A percentile compares a stretch with the other conserved stretches of the same genome.
phyloP scores from a whole-genome alignment of 305 asterid genomes.

The Fraxinus greggii region DNA sequence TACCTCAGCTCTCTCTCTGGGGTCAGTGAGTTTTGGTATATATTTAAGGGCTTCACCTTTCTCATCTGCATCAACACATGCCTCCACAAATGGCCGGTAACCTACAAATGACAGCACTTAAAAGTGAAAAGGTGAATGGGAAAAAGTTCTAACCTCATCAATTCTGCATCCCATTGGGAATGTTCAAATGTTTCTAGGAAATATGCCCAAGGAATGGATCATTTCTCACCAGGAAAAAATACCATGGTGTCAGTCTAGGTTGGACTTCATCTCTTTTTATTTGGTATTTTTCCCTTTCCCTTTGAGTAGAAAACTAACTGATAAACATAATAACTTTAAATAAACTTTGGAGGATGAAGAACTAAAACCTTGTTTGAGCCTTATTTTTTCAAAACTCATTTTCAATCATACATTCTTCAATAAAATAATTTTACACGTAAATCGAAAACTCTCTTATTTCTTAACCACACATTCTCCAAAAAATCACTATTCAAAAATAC shows the following conservation, averaged over 20 bases:
- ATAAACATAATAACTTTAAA: not conserved
- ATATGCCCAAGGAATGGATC: conserved; percentile 10
- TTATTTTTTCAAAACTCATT: not conserved
- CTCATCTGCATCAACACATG: conserved; percentile 86
- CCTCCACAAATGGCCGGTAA: conserved; percentile 96
- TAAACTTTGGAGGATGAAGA: not conserved
- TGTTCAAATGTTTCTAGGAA: not conserved
- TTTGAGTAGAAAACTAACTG: not conserved
- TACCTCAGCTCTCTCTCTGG: conserved; percentile 92
- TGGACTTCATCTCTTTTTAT: conserved; percentile 2
- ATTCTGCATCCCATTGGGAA: not conserved
- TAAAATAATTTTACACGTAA: not conserved
- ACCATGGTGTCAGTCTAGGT: not conserved
- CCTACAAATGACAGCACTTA: conserved; percentile 44
- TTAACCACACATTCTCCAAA: not conserved
- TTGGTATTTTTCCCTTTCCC: not conserved
- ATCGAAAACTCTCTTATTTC: not conserved
- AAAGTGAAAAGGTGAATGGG: not conserved
- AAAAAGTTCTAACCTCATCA: not conserved
- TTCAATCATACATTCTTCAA: not conserved
- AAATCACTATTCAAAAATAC: not conserved
- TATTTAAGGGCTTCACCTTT: conserved; percentile 84
- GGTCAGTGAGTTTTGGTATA: conserved; percentile 87
- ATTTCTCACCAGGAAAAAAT: not conserved
- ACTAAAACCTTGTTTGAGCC: not conserved